Base-by-base conservation (phyloP, 768 basidiomycete species). In the Amanita molliuscula region DNA sequence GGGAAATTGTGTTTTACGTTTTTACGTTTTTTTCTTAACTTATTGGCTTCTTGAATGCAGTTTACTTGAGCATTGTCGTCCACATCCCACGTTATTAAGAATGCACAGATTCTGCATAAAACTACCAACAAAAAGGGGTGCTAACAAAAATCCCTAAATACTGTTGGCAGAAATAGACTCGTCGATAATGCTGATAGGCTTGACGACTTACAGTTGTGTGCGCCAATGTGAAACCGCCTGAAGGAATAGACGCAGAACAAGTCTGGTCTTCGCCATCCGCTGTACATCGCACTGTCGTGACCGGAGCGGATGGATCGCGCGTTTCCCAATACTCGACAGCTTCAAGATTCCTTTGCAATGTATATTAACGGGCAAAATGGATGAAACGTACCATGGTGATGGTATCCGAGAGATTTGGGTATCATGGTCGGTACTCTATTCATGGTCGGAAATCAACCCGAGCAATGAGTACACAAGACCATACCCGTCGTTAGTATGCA, bases 291-390 rank as follows among this genome's bases (percentile, higher is more conserved):
- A 66, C 55, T 0, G 71, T 74, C 4, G 67, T 77, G 11, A 66
- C 62, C 25, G 65, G 60, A 4, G 67, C 67, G 0, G 69, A 45
- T 4, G 77, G 77, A 35, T 71, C 68, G 4, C 55, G 57, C 29
- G 66, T 64, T 54, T 73, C 69, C 76, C 75, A 78, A 52, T 76
- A 76, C 57, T 77, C 76, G 43, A 76, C 58, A 0, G 75, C 75
- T 77, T 44, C 11, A 35, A 23, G 33, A 16, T 43, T 11, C 23
- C 16, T 9, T 3, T 20, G 18, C 10, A 10, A n/a, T 21, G n/a
- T 25, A 26, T 3, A 29, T 26, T 16, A 29, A 3, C 2, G 26
- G n/a, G 37, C 29, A 3, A 3, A 26, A 9, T 15, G 6, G 26
- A 13, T 41, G 38, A 11, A 11, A 45, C 58, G 33, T 47, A 72